Conservation (phyloP, 495 filamentous ascomycete species). For the Talaromyces borbonicus region DNA sequence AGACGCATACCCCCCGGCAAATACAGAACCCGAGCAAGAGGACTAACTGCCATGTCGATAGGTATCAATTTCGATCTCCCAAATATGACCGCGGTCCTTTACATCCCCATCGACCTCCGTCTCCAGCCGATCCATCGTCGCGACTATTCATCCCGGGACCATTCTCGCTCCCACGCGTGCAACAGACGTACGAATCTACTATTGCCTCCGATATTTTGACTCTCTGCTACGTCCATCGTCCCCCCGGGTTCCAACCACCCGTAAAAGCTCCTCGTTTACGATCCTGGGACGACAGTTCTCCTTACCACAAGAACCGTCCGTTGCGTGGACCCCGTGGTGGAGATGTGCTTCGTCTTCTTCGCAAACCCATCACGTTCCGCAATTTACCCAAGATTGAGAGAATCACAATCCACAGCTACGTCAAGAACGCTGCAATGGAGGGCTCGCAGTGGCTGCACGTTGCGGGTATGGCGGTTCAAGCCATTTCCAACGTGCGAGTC, state of each 20-base stretch:
- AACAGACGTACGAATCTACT: slow-evolving; percentile 82
- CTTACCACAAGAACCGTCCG: slow-evolving; percentile 85
- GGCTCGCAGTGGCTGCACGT: slow-evolving; percentile 63
- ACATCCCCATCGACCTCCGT: slow-evolving; percentile 82
- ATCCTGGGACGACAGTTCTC: slow-evolving; percentile 78
- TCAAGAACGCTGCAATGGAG: slow-evolving; percentile 48
- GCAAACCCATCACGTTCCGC: slow-evolving; percentile 68
- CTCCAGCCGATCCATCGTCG: slow-evolving; percentile 73
- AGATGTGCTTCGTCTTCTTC: slow-evolving; percentile 55
- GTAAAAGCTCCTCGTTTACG: slow-evolving; percentile 63
- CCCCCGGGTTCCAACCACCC: slow-evolving; percentile 59
- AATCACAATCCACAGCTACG: slow-evolving; percentile 71
- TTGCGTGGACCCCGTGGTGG: slow-evolving; percentile 74
- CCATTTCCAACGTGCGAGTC: slow-evolving; percentile 72
- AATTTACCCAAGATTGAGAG: slow-evolving; percentile 76
- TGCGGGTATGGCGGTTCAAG: slow-evolving; percentile 72
- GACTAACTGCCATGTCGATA: slow-evolving; percentile 35
- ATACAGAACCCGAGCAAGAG: too few relatives aligned
- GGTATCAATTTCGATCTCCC: slow-evolving; percentile 87
- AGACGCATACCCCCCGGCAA: too few relatives aligned
- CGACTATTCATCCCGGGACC: slow-evolving; percentile 87
- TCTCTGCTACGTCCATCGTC: slow-evolving; percentile 71
- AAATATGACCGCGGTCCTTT: slow-evolving; percentile 90
- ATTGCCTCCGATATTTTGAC: slow-evolving; percentile 85
- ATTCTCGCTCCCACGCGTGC: slow-evolving; percentile 77